Evolutionary conservation across 2,329 filamentous ascomycete genomes (phyloP), one percentile per base, ranked within the genome.

Genomic region (Penicillium sp.): DNA sequence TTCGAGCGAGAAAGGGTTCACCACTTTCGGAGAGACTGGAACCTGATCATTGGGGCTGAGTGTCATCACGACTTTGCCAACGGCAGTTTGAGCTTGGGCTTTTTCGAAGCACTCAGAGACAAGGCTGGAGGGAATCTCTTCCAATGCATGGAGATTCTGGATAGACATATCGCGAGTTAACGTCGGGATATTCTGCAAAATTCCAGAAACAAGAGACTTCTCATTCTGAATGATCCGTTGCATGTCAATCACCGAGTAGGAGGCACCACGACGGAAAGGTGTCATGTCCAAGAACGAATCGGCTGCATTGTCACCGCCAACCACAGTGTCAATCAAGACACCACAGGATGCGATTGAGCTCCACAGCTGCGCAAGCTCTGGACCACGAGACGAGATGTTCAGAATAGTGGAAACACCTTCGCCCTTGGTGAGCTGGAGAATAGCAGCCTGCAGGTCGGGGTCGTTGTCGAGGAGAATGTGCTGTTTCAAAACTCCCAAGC

Each of bases 251-350:
- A 38, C 37, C 2, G 29, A 20, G 32, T 45, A 55, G 2, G 37
- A 39, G 2, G 43, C 34, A 30, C 47, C 48, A 3, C 20, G 26
- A 7, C 17, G 11, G 31, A 54, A 54, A 0, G 27, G 20, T 3
- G 31, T 15, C 47, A 55, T 52, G 2, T 23, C 28, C 6, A 56
- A 26, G 8, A 11, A 20, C 11, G 13, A 34, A 12, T 42, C 28
- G 3, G 32, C 31, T 12, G 42, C 13, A 5, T 9, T 22, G 25
- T 53, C 36, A 30, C 55, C 51, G 14, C 39, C 16, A 22, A 52
- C 56, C 3, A 48, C 51, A 9, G 58, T 43, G 14, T 58, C 51
- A 13, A 60, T 34, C 11, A 57, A 27, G 25, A 13, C 12, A 6
- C 25, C 25, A 27, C 9, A 6, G 1, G 25, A 13, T 1, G 6